Percentiles rank a stretch among this genome's conserved stretches.
These are phyloP conservation scores for Mortierella sp. DNA, from an alignment of 371 early-diverging fungal genomes.

Conservation along the genomic window DNA sequence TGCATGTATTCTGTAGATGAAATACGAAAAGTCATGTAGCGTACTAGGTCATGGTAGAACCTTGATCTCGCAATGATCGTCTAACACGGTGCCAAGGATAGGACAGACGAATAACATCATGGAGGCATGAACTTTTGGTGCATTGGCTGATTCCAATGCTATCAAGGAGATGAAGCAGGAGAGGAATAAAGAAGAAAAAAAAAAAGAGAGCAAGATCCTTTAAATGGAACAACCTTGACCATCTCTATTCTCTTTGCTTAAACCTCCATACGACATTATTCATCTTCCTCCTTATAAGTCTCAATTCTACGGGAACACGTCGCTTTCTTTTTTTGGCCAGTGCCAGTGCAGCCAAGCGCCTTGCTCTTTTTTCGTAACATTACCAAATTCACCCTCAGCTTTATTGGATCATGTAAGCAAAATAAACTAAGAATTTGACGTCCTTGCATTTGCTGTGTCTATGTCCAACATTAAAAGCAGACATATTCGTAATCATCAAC, in stretches of 20 bases:
- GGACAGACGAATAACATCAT: neutral
- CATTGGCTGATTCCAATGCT: conserved; percentile 16
- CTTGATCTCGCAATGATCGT: neutral
- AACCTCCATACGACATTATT: neutral
- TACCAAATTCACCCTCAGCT: no score
- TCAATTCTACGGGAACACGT: neutral
- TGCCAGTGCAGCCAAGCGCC: no score
- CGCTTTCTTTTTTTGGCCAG: neutral
- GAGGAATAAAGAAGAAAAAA: neutral
- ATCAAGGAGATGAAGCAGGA: conserved; percentile 4
- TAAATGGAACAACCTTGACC: neutral
- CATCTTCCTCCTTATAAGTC: neutral
- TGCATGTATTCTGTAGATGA: no score
- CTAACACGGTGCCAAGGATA: neutral
- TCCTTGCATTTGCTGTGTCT: no score
- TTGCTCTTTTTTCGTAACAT: no score
- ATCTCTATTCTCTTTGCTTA: neutral
- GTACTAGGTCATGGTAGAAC: neutral
- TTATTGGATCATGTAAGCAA: conserved; percentile 5
- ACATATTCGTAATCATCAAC: no score
- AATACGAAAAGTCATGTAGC: neutral
- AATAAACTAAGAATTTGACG: no score
- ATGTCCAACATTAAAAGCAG: no score
- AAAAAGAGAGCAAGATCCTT: neutral
- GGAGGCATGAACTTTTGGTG: neutral